Evolutionary conservation across 176 grass and related monocot species (phyloP).

Genomic region (barley (Hordeum vulgare)): MorexV3_pseudomolecules_assembly NC_058520.1:542165354-542165853

Average conservation of each 20-base stretch:
- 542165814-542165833: neutral
- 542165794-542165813: neutral
- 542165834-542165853: constrained; percentile 33
- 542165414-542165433: neutral
- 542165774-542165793: constrained; percentile 4
- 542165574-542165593: neutral
- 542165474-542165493: neutral
- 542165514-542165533: neutral
- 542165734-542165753: neutral
- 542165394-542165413: neutral
- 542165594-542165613: neutral
- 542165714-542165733: neutral
- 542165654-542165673: neutral
- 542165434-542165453: neutral
- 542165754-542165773: constrained; percentile 3
- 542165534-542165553: neutral
- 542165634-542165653: neutral
- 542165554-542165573: neutral
- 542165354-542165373: neutral
- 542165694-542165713: neutral
- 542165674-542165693: no score
- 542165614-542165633: neutral
- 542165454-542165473: neutral
- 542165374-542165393: neutral
- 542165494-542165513: neutral